Conservation (phyloP, 2,329 filamentous ascomycete genomes). For the Colletotrichum godetiae region DNA sequence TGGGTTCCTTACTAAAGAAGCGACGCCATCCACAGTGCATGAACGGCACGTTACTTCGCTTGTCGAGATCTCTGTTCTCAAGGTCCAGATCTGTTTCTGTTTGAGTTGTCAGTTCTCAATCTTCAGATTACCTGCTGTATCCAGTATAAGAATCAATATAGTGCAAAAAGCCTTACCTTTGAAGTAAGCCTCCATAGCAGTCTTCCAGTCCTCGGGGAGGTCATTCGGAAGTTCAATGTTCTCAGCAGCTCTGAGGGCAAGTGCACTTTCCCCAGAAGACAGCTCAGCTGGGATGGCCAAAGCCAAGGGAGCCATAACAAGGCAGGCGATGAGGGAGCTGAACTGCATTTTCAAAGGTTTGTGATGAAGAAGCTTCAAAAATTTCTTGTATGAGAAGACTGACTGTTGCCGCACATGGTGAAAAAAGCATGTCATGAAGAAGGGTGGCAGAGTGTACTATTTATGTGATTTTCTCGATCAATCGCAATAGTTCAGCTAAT, state of each 20-base stretch:
- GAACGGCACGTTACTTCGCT: conserved; percentile 12
- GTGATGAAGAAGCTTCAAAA: neutral
- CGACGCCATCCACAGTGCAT: conserved; percentile 18
- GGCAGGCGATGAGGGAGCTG: neutral
- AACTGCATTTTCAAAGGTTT: neutral
- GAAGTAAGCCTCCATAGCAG: conserved; percentile 3
- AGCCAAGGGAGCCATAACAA: neutral
- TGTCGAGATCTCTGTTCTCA: conserved; percentile 8
- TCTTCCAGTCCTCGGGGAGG: conserved; percentile 16
- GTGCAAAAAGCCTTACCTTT: neutral
- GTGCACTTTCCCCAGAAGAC: neutral
- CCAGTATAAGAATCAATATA: neutral
- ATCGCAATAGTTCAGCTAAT: neutral
- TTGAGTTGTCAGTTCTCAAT: neutral
- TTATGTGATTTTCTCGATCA: neutral
- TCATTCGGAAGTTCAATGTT: conserved; percentile 7
- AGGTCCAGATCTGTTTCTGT: neutral
- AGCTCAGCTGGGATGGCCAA: conserved; percentile 10
- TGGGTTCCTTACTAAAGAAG: conserved; percentile 1
- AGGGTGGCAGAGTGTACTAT: neutral
- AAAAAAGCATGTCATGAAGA: neutral
- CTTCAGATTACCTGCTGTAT: neutral
- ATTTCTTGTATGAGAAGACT: neutral
- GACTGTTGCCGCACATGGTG: neutral
- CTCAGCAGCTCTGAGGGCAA: neutral